Percentiles rank a stretch among this genome's conserved stretches.
Evolutionary conservation across 1,139 yeast genomes (phyloP).

Genomic region (Taphrina deformans): DNA sequence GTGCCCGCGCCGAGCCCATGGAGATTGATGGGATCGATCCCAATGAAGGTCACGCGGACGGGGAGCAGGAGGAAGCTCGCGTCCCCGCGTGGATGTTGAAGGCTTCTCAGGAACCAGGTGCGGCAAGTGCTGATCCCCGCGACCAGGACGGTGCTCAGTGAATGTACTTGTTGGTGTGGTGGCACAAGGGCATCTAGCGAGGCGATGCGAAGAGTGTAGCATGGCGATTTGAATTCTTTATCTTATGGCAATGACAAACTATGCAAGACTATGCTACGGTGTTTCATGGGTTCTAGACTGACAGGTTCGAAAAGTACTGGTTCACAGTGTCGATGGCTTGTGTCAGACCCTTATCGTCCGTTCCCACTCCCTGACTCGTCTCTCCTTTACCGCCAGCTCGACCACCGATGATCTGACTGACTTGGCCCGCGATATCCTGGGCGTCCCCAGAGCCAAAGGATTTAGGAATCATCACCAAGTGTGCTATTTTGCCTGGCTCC

Average conservation of each 20-base stretch:
- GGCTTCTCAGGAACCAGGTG: not conserved
- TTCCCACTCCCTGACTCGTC: conserved; percentile 96
- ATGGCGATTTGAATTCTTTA: not conserved
- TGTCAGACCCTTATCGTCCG: conserved; percentile 65
- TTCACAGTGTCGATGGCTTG: conserved; percentile 69
- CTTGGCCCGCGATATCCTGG: conserved; percentile 68
- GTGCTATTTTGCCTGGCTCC: conserved; percentile 71
- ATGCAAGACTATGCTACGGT: not conserved
- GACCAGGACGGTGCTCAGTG: conserved; percentile 20
- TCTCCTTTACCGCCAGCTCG: conserved; percentile 98
- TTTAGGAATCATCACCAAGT: conserved; percentile 85
- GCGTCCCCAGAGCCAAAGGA: conserved; percentile 77
- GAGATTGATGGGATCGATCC: conserved; percentile 9
- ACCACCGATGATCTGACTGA: conserved; percentile 80
- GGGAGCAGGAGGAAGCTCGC: not conserved
- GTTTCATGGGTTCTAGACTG: not conserved
- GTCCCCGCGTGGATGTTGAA: conserved; percentile 14
- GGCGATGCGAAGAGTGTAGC: not conserved
- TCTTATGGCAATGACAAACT: not conserved
- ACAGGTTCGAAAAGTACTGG: conserved; percentile 11
- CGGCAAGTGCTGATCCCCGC: not conserved
- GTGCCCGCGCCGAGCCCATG: not conserved
- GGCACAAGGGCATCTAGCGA: not conserved
- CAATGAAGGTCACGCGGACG: not conserved
- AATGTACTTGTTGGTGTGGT: too few species aligned